Percentiles rank a stretch among this genome's conserved stretches.
Evolutionary conservation across 1,284 basidiomycete species (phyloP).

Genomic region (Heterobasidion occidentale): DNA sequence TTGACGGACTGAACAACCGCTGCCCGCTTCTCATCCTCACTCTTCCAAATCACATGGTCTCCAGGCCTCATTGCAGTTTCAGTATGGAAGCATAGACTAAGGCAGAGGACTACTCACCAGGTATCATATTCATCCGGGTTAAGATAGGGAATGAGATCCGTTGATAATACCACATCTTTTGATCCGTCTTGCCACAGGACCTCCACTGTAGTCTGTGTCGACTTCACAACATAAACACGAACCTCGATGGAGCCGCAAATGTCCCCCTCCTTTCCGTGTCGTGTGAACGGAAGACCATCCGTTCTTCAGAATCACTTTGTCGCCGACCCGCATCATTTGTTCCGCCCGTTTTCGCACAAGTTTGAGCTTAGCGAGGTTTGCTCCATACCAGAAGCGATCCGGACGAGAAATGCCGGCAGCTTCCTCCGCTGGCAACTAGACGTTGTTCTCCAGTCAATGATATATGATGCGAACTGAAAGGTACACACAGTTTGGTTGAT

Average conservation of each 20-base stretch:
- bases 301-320: conserved; percentile 53
- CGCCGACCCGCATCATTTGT: conserved; percentile 58
- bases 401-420: conserved; percentile 59
- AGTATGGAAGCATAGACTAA: neutral
- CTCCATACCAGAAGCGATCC: conserved; percentile 66
- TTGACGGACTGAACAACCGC: conserved; percentile 80
- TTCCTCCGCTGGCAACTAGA: conserved; percentile 49
- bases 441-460: neutral
- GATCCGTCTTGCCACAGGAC: conserved; percentile 88
- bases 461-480: neutral
- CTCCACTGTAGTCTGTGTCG: conserved; percentile 63
- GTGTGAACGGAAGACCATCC: conserved; percentile 39
- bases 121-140: conserved; percentile 83
- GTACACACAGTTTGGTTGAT: conserved; percentile 70
- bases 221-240: conserved; percentile 54
- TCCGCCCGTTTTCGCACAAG: conserved; percentile 57
- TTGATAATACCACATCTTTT: conserved; percentile 50
- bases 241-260: conserved; percentile 38
- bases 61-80: conserved; percentile 59
- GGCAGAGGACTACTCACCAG: conserved; percentile 43
- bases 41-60: conserved; percentile 84
- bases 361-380: conserved; percentile 59
- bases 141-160: conserved; percentile 71
- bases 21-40: conserved; percentile 56
- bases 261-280: conserved; percentile 46